Evolutionary conservation across 2,329 filamentous ascomycete species (phyloP), one percentile per base, ranked within the genome.

Genomic region (Diaporthe capsici): DNA sequence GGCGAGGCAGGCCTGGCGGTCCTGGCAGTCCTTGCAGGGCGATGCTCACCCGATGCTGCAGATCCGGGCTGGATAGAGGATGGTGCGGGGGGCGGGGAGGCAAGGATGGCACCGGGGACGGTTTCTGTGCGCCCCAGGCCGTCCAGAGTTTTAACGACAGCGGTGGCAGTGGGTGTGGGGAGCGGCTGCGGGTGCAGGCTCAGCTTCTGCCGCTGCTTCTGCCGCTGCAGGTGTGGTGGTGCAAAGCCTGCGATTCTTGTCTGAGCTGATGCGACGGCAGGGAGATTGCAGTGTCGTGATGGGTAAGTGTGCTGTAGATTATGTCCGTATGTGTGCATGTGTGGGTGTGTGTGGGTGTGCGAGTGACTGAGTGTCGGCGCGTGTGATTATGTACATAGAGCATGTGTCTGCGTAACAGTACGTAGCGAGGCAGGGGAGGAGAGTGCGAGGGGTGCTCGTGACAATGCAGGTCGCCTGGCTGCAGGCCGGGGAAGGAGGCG

Each of bases 51-150:
- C 71, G 74, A 76, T 60, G 75, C 55, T 76, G 72, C 58, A 44
- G 75, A 72, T 49, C 73, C 55, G 67, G 75, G 70, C 73, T 70
- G 44, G 22, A 75, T 75, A 25, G 68, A 75, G 75, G 51, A 55
- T 67, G 73, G 73, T 49, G 75, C 71, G 75, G 73, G 61, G 73
- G 67, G 68, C 73, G 75, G 75, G 75, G 73, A 70, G 75, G 51
- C 75, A 49, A 57, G 75, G 75, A 71, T 76, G 42, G 44, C 67
- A 55, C 72, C 68, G 61, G 75, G 61, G 60, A 49, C 37, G 65
- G 34, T n/a, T 20, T 53, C 20, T 44, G 25, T 63, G 34, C 4
- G 25, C 53, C 47, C 34, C 55, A 63, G 67, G 49, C 25, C 22
- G 31, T 65, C 42, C 58, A 65, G 44, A 44, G 39, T 20, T 55